These are phyloP conservation scores for Scedosporium boydii DNA, from an alignment of 2,329 filamentous ascomycete species.

Conservation along the genomic window DNA sequence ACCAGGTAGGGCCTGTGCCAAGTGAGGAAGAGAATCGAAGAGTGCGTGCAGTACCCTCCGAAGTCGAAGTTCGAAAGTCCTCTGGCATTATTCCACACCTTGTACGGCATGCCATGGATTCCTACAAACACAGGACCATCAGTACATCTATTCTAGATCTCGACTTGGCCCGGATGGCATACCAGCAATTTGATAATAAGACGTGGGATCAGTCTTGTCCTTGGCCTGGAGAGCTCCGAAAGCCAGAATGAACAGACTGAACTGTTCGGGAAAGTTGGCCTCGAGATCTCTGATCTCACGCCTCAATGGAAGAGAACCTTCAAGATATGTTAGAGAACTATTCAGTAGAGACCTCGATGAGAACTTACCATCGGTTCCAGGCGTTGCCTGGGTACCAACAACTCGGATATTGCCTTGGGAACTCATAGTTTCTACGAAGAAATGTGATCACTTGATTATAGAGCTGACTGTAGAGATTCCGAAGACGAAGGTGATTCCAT, in stretches of 20 bases:
- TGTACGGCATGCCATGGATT: constrained; percentile 68
- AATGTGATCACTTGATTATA: no score
- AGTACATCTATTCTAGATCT: neutral
- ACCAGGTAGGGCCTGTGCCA: constrained; percentile 61
- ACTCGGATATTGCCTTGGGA: constrained; percentile 1
- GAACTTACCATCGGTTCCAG: neutral
- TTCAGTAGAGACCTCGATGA: neutral
- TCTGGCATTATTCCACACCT: constrained; percentile 39
- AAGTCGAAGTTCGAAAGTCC: constrained; percentile 13
- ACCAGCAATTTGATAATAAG: constrained; percentile 75
- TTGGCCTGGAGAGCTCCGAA: constrained; percentile 62
- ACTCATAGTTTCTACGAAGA: neutral
- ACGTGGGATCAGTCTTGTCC: constrained; percentile 54
- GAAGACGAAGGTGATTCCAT: no score
- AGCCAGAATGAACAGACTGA: constrained; percentile 69
- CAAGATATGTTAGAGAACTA: neutral
- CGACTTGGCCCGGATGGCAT: constrained; percentile 14
- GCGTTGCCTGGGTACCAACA: neutral
- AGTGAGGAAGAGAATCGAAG: constrained; percentile 48
- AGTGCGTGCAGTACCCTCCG: constrained; percentile 52
- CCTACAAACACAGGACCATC: constrained; percentile 31
- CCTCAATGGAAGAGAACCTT: constrained; percentile 27
- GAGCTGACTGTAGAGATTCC: no score
- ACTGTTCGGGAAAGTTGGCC: constrained; percentile 49
- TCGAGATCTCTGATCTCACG: constrained; percentile 61